Conservation (phyloP, 345 rosid genomes). For the Lepidium aucheri region DNA sequence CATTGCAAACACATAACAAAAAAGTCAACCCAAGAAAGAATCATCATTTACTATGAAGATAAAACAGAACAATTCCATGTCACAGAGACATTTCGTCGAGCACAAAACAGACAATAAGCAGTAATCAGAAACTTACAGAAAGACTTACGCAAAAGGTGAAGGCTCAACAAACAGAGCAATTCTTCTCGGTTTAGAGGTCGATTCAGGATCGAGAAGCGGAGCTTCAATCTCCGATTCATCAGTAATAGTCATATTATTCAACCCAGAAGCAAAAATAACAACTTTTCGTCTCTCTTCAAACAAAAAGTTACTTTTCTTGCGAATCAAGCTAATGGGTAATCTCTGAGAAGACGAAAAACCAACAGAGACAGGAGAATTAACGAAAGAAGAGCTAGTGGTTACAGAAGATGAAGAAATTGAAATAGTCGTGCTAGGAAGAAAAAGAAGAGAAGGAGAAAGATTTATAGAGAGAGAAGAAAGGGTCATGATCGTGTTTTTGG, state of each 20-base stretch:
- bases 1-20: background rate
- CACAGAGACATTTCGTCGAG: slow-evolving; percentile 25
- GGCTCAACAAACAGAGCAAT: slow-evolving; percentile 97
- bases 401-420: slow-evolving; percentile 14
- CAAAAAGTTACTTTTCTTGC: background rate
- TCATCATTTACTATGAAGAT: background rate
- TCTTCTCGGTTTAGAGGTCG: slow-evolving; percentile 52
- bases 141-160: slow-evolving; percentile 90
- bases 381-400: slow-evolving; percentile 3
- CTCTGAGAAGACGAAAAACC: slow-evolving; percentile 13
- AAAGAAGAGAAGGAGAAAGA: slow-evolving; percentile 32
- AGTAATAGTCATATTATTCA: slow-evolving; percentile 41
- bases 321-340: slow-evolving; percentile 32
- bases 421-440: slow-evolving; percentile 9
- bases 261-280: slow-evolving; percentile 17
- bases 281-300: background rate
- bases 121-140: background rate
- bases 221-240: slow-evolving; percentile 46
- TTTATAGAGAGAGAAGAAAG: slow-evolving; percentile 51
- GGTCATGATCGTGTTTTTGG: slow-evolving; percentile 17
- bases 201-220: slow-evolving; percentile 45
- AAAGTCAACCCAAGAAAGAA: slow-evolving; percentile 10
- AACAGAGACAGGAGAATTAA: slow-evolving; percentile 11
- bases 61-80: background rate
- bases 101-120: background rate